Conservation (phyloP, 345 rosid genomes). For the Corchorus capsularis region DNA sequence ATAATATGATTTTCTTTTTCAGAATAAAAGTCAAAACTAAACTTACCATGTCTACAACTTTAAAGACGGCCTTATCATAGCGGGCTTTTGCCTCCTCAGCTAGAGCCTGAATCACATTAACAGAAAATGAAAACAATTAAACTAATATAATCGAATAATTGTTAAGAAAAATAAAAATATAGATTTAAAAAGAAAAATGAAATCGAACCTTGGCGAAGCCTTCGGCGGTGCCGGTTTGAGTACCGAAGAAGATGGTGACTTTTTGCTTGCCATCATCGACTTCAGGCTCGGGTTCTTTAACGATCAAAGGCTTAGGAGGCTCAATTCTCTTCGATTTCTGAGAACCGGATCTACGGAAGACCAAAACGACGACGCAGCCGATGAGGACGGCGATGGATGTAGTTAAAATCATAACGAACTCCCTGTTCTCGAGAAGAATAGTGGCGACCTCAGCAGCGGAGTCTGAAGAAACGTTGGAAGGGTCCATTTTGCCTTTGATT, state of each 20-base stretch:
- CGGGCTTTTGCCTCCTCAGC: conserved; percentile 88
- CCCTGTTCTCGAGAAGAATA: conserved; percentile 65
- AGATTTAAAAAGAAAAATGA: not conserved
- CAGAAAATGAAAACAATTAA: not conserved
- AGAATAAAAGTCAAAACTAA: not conserved
- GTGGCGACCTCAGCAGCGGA: conserved; percentile 51
- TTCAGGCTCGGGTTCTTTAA: conserved; percentile 59
- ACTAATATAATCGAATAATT: not conserved
- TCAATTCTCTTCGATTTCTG: conserved; percentile 43
- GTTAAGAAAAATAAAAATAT: not conserved
- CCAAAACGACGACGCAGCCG: conserved; percentile 79
- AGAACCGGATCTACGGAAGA: conserved; percentile 71
- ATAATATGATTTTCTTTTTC: too few relatives aligned
- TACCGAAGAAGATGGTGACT: conserved; percentile 84
- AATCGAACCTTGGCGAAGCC: conserved; percentile 86
- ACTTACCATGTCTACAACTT: conserved; percentile 81
- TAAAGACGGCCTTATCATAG: conserved; percentile 79
- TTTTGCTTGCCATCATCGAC: conserved; percentile 74
- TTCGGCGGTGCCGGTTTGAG: conserved; percentile 97
- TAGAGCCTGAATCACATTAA: conserved; percentile 40
- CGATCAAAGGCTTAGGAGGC: conserved; percentile 59
- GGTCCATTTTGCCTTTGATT: conserved; percentile 73
- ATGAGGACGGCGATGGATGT: conserved; percentile 87
- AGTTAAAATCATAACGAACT: conserved; percentile 71
- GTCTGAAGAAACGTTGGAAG: conserved; percentile 58